Base-by-base conservation (phyloP, 768 basidiomycete genomes). In the Naganishia vishniacii region DNA sequence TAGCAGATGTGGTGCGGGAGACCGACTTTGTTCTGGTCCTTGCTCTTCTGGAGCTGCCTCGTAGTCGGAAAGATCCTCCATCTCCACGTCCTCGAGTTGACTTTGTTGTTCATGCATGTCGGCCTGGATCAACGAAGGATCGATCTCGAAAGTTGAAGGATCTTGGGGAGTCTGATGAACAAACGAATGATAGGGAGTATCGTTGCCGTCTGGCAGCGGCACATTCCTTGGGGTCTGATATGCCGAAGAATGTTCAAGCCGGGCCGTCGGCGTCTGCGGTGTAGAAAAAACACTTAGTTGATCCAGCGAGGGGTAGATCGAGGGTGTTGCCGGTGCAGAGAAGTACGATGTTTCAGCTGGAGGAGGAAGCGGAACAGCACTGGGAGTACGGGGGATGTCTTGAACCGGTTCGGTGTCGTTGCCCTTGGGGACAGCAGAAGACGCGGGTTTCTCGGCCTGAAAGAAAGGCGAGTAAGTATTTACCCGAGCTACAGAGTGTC, bases 181-280 rank as follows among this genome's bases (percentile, higher is more conserved):
- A 16, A 40, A 28, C 40, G 40, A 40, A 8, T 29, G 48, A 34
- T 65, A 65, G 25, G 64, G 64, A 28, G 64, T 65, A 32, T 65
- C 48, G 23, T 29, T 48, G 20, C 58, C 59, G 8, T 32, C 46
- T 2, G 64, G 64, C 4, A 65, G 47, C 34, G 64, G 64, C 16
- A 65, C 58, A n/a, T 51, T 48, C n/a, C 59, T 46, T 4, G 64
- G 64, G 13, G 64, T 65, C 28, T 65, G 32, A 34, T 48, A 64
- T 20, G 31, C 41, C 29, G 25, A n/a, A 18, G 34, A 62, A 1
- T 26, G n/a, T 20, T 34, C 18, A 4, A 11, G 31, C 11, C 40
- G 47, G 25, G 29, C 9, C 18, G 37, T 23, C n/a, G 47, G 37
- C 34, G 42, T 60, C 13, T 40, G 61, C 11, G 63, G 61, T 8